A percentile compares a stretch with the other conserved stretches of the same genome.
Evolutionary conservation across 306 rosid species (phyloP).

Genomic region (Cyclanthera cordifolia): DNA sequence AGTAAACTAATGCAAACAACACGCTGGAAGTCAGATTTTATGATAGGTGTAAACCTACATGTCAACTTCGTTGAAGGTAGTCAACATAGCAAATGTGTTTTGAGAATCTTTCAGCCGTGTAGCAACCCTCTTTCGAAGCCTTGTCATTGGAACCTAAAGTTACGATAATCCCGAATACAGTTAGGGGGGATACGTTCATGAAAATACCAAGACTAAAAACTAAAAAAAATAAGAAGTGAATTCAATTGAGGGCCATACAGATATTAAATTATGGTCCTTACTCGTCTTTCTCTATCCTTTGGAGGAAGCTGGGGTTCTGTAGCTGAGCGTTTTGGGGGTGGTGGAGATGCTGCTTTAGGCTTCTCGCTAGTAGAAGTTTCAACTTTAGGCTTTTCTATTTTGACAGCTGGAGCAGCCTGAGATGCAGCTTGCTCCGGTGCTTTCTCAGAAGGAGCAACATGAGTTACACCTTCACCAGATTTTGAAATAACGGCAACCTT

Average conservation of each 20-base stretch:
- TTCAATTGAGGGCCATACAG: neutral
- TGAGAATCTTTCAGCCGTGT: constrained; percentile 73
- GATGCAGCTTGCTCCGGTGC: constrained; percentile 36
- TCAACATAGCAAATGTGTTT: constrained; percentile 73
- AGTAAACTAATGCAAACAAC: neutral
- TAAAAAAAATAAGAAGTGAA: neutral
- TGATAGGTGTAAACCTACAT: constrained; percentile 34
- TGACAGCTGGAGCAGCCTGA: constrained; percentile 30
- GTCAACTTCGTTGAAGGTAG: constrained; percentile 84
- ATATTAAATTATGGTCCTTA: constrained; percentile 20
- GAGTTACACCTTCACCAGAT: constrained; percentile 59
- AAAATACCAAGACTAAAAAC: neutral
- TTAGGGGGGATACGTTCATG: neutral
- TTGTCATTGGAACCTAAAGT: constrained; percentile 75
- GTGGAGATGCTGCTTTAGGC: constrained; percentile 30
- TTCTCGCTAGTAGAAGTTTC: constrained; percentile 33
- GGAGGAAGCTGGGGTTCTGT: constrained; percentile 77
- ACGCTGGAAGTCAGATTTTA: neutral
- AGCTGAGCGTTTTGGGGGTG: constrained; percentile 42
- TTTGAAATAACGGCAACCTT: constrained; percentile 75
- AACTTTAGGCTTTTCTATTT: constrained; percentile 35
- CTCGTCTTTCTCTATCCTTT: constrained; percentile 73
- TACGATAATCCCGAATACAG: constrained; percentile 1
- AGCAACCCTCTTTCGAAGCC: constrained; percentile 61
- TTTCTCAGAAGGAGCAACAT: constrained; percentile 58